phyloP scores from a whole-genome alignment of 306 rosid species.

The Fragaria ananassa region DNA sequence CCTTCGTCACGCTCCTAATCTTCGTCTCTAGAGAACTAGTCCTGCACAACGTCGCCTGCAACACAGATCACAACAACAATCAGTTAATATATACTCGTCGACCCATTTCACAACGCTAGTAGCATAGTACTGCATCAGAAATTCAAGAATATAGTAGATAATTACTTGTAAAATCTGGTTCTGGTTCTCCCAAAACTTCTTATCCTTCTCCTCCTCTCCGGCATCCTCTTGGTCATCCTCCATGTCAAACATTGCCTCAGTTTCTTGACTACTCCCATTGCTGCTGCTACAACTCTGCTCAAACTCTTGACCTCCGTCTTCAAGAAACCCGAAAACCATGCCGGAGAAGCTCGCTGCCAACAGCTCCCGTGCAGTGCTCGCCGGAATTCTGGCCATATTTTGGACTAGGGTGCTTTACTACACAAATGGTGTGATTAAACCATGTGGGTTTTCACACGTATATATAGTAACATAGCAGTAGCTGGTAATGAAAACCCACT shows the following conservation, averaged over 20 bases:
- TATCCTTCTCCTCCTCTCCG: slow-evolving; percentile 32
- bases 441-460: not conserved
- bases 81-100: not conserved
- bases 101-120: not conserved
- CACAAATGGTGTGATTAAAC: slow-evolving; percentile 15
- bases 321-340: slow-evolving; percentile 60
- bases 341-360: slow-evolving; percentile 29
- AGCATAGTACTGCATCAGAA: not conserved
- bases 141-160: not conserved
- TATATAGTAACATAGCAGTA: not conserved
- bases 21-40: slow-evolving; percentile 48
- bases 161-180: slow-evolving; percentile 60
- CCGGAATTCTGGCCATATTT: slow-evolving; percentile 7
- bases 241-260: slow-evolving; percentile 18
- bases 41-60: slow-evolving; percentile 48
- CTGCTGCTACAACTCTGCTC: slow-evolving; percentile 29
- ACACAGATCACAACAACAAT: not conserved
- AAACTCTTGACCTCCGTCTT: slow-evolving; percentile 30
- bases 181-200: slow-evolving; percentile 66
- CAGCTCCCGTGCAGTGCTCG: slow-evolving; percentile 6
- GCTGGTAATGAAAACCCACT: slow-evolving; percentile 13
- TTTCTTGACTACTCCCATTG: slow-evolving; percentile 19
- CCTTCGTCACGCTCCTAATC: slow-evolving; percentile 55
- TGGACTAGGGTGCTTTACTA: not conserved
- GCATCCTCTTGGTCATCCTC: slow-evolving; percentile 36